Evolutionary conservation across 2,329 filamentous ascomycete genomes (phyloP).

Genomic region (Aureobasidium sp.): DNA sequence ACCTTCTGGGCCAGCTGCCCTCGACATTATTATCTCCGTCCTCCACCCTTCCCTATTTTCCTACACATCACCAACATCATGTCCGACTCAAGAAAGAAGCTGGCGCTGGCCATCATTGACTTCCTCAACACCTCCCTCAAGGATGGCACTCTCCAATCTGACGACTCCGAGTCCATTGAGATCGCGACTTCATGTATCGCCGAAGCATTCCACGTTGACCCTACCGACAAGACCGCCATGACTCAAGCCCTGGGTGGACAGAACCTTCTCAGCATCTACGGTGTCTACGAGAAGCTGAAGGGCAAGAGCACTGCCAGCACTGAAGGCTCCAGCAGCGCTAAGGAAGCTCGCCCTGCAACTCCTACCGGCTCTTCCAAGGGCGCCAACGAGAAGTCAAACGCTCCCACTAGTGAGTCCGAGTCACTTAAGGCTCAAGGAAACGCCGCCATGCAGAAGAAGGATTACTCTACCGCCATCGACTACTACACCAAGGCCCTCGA

Average conservation of each 20-base stretch:
- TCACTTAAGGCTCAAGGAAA: slow-evolving; percentile 85
- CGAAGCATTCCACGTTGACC: slow-evolving; percentile 91
- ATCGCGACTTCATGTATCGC: slow-evolving; percentile 90
- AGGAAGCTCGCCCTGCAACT: slow-evolving; percentile 19
- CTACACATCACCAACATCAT: not conserved
- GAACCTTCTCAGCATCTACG: slow-evolving; percentile 84
- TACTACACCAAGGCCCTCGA: slow-evolving; percentile 81
- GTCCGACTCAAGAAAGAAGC: slow-evolving; percentile 61
- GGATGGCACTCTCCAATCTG: slow-evolving; percentile 79
- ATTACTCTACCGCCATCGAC: slow-evolving; percentile 74
- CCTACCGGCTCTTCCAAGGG: slow-evolving; percentile 35
- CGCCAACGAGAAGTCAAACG: slow-evolving; percentile 28
- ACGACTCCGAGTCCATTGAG: slow-evolving; percentile 90
- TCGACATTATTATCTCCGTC: not conserved
- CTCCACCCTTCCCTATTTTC: not conserved
- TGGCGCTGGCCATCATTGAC: slow-evolving; percentile 94
- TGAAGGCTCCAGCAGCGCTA: slow-evolving; percentile 30
- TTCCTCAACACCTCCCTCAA: slow-evolving; percentile 77
- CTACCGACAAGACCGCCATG: slow-evolving; percentile 63
- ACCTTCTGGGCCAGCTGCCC: slow-evolving; percentile 4
- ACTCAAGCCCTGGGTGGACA: slow-evolving; percentile 74
- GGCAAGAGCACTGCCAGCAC: slow-evolving; percentile 46
- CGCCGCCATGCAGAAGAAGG: slow-evolving; percentile 88
- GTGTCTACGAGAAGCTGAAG: slow-evolving; percentile 92
- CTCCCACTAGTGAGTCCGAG: slow-evolving; percentile 68